These are phyloP conservation scores for Trypanosoma congolense DNA, from an alignment of 208 protist species.

Conservation along the genomic window DNA sequence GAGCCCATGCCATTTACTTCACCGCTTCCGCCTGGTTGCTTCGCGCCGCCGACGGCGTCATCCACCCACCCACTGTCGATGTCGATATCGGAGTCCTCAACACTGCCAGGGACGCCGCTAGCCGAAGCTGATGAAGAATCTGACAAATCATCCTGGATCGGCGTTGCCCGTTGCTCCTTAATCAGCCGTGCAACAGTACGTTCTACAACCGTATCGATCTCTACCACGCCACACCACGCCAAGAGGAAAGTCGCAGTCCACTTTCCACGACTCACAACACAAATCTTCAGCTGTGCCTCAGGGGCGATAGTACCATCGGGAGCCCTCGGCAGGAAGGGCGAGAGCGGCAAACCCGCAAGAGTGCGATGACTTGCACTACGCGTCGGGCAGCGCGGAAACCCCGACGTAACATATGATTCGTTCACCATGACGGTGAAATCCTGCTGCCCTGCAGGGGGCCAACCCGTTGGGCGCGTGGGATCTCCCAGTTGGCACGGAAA, in stretches of 20 bases:
- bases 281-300: conserved; percentile 9
- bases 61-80: conserved; percentile 22
- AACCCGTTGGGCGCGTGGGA: conserved; percentile 8
- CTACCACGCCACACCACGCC: conserved; percentile 18
- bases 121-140: background rate
- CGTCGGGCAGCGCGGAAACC: conserved; percentile 11
- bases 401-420: conserved; percentile 8
- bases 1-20: background rate
- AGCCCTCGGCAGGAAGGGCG: conserved; percentile 4
- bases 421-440: conserved; percentile 17
- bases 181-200: conserved; percentile 1
- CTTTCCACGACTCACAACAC: conserved; percentile 10
- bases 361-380: conserved; percentile 20
- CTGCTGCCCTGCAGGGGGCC: conserved; percentile 8
- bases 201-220: conserved; percentile 7
- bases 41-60: background rate
- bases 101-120: background rate
- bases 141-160: background rate
- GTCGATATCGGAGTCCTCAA: conserved; percentile 10
- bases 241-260: conserved; percentile 20
- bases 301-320: conserved; percentile 2
- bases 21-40: background rate
- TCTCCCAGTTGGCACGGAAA: conserved; percentile 19
- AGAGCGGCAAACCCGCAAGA: conserved; percentile 14
- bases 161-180: background rate